Conservation (phyloP, 1,284 basidiomycete genomes). For the Rhizopogon hawkerae region DNA sequence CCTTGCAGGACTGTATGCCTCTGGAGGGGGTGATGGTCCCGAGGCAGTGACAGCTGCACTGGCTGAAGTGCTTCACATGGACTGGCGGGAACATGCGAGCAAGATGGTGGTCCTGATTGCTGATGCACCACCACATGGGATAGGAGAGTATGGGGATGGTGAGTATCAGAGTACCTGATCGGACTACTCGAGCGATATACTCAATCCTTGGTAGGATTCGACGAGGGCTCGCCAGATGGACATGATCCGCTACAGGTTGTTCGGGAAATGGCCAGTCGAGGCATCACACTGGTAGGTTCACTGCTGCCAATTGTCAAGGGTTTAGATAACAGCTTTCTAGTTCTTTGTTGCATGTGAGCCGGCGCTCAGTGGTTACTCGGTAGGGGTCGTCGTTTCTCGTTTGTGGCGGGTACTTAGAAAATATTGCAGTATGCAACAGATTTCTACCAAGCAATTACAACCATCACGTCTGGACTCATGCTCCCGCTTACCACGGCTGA, state of each 20-base stretch:
- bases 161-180: constrained; percentile 14
- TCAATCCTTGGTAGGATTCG: constrained; percentile 55
- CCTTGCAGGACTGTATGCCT: constrained; percentile 80
- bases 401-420: constrained; percentile 12
- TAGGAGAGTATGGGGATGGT: constrained; percentile 91
- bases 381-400: constrained; percentile 31
- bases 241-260: constrained; percentile 87
- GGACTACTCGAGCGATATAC: constrained; percentile 4
- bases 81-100: constrained; percentile 85
- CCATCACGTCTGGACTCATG: constrained; percentile 91
- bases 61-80: constrained; percentile 78
- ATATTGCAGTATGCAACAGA: constrained; percentile 75
- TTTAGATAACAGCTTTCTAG: constrained; percentile 31
- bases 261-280: constrained; percentile 80
- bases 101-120: constrained; percentile 96
- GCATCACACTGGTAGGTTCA: constrained; percentile 75
- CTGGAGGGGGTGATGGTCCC: constrained; percentile 95
- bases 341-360: constrained; percentile 99
- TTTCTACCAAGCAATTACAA: constrained; percentile 89
- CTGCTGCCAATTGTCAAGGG: background rate
- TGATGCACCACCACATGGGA: constrained; percentile 95
- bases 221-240: constrained; percentile 87
- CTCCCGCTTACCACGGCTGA: constrained; percentile 94
- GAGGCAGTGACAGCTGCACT: constrained; percentile 96
- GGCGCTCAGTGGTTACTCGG: constrained; percentile 87